phyloP scores from a whole-genome alignment of 2,329 filamentous ascomycete species.

The Phialophora macrospora region DNA sequence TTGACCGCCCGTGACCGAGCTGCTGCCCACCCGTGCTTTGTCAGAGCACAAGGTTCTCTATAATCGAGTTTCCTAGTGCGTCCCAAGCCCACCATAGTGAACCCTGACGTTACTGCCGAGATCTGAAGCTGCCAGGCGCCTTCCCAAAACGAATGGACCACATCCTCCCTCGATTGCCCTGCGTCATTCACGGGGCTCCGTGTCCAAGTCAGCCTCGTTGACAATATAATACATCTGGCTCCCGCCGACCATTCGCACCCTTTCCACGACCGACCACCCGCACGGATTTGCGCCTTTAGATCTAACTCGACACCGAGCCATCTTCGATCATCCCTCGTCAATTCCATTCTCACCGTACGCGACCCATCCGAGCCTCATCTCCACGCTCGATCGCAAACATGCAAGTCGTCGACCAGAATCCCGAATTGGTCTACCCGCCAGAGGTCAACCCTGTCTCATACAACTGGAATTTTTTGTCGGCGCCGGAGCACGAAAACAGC shows the following conservation, averaged over 20 bases:
- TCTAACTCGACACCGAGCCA: background rate
- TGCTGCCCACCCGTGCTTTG: background rate
- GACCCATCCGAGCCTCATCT: background rate
- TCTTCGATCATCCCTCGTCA: background rate
- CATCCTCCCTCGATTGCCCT: background rate
- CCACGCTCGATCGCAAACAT: background rate
- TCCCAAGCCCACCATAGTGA: background rate
- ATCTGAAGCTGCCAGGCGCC: background rate
- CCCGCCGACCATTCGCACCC: background rate
- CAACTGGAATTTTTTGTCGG: conserved; percentile 12
- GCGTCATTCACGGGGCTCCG: background rate
- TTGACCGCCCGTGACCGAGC: background rate
- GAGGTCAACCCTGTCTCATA: conserved; percentile 3
- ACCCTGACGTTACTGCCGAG: conserved; percentile 1
- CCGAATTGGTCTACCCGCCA: conserved; percentile 7
- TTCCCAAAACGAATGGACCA: background rate
- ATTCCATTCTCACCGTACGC: background rate
- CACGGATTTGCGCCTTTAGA: background rate
- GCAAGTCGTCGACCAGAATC: conserved; percentile 4
- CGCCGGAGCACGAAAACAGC: conserved; percentile 5
- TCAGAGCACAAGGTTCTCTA: background rate
- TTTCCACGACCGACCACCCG: background rate
- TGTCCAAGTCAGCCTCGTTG: background rate
- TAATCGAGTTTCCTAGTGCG: background rate
- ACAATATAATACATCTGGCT: background rate